phyloP scores from a whole-genome alignment of 73 alveolate genomes.

The Paramecium biaurelia region DNA sequence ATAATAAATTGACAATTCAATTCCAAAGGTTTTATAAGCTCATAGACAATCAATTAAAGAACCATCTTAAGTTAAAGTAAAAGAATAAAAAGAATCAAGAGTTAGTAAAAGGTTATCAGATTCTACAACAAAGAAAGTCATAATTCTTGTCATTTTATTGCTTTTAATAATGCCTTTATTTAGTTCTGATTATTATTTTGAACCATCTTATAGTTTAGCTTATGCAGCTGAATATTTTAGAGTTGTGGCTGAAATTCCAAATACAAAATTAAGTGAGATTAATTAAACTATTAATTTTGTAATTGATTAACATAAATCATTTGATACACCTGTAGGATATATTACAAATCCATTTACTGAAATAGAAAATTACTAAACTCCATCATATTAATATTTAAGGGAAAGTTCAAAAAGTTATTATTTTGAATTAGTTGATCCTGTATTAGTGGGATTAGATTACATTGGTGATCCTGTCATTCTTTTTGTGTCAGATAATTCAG shows the following conservation, averaged over 20 bases:
- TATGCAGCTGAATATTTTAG: constrained; percentile 11
- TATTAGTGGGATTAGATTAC: neutral
- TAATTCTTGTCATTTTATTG: constrained; percentile 63
- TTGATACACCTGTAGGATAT: constrained; percentile 41
- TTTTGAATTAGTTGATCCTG: neutral
- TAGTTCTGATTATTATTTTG: constrained; percentile 56
- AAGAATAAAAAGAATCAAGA: constrained; percentile 61
- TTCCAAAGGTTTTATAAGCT: neutral
- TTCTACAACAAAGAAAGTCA: constrained; percentile 69
- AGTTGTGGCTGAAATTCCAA: neutral
- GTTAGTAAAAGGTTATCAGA: constrained; percentile 72
- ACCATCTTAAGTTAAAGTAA: neutral
- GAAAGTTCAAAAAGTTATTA: neutral
- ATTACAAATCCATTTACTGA: neutral
- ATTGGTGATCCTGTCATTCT: neutral
- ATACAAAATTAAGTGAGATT: neutral
- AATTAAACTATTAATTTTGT: neutral
- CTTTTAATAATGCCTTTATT: constrained; percentile 69
- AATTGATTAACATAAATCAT: neutral
- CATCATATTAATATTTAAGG: constrained; percentile 5
- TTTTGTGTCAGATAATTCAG: constrained; percentile 16
- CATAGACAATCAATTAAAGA: neutral
- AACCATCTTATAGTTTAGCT: constrained; percentile 23
- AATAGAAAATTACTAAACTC: neutral
- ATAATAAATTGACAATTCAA: neutral